These are phyloP conservation scores for Coemansia umbellata DNA, from an alignment of 192 early-diverging fungal species.

Conservation along the genomic window DNA sequence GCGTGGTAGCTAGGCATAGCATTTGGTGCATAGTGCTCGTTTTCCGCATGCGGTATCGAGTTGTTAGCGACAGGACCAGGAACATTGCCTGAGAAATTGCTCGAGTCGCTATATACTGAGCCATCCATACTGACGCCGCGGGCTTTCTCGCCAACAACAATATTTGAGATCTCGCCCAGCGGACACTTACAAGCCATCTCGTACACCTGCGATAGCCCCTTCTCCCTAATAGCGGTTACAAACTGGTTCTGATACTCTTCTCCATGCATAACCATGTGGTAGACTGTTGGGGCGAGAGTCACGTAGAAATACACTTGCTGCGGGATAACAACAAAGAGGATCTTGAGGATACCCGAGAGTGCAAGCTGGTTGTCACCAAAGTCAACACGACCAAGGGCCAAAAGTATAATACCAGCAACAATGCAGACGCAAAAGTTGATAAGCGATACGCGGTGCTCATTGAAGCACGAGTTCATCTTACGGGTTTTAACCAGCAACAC, in stretches of 20 bases:
- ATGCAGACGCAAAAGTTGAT: constrained; percentile 7
- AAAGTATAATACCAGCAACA: constrained; percentile 12
- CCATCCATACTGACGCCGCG: constrained; percentile 6
- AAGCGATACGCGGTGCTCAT: constrained; percentile 21
- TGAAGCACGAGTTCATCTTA: constrained; percentile 34
- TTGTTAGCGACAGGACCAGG: constrained; percentile 11
- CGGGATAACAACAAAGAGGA: constrained; percentile 22
- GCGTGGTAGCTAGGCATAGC: too few relatives aligned
- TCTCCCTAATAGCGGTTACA: constrained; percentile 18
- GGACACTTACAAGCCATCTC: constrained; percentile 32
- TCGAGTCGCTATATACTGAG: constrained; percentile 1
- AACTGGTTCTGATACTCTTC: constrained; percentile 22
- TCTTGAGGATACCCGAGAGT: constrained; percentile 12
- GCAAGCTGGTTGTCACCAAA: constrained; percentile 13
- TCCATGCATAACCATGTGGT: constrained; percentile 8
- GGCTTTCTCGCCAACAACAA: constrained; percentile 3
- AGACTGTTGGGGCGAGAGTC: constrained; percentile 28
- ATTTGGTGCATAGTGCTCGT: too few relatives aligned
- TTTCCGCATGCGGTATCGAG: constrained; percentile 1
- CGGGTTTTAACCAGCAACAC: constrained; percentile 29
- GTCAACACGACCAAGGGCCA: constrained; percentile 23
- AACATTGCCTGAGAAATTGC: constrained; percentile 27
- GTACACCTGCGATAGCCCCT: constrained; percentile 28
- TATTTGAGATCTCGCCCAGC: constrained; percentile 24
- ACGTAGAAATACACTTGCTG: constrained; percentile 42